phyloP scores from a whole-genome alignment of 2,329 filamentous ascomycete species.

The Aureobasidium sp. region DNA sequence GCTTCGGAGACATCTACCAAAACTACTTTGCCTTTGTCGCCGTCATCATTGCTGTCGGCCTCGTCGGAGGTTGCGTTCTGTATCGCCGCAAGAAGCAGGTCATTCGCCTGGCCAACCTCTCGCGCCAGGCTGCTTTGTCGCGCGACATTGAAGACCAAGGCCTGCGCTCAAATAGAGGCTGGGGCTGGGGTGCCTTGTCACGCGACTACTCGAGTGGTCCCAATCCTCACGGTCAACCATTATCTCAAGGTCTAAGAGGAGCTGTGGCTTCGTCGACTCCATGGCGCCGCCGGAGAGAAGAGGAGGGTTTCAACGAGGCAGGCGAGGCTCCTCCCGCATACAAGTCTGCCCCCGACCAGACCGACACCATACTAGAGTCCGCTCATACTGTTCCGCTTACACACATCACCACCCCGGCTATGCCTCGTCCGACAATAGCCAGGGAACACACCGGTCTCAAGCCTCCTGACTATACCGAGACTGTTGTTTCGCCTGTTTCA shows the following conservation, averaged over 20 bases:
- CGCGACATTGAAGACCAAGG: constrained; percentile 37
- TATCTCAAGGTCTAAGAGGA: background rate
- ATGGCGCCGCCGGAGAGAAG: constrained; percentile 31
- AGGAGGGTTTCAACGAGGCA: constrained; percentile 69
- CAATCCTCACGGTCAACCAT: constrained; percentile 1
- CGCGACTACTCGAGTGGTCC: constrained; percentile 14
- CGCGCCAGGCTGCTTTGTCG: constrained; percentile 38
- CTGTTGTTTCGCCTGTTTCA: constrained; percentile 1
- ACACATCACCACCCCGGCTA: constrained; percentile 25
- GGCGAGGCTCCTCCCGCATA: constrained; percentile 75
- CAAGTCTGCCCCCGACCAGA: constrained; percentile 37
- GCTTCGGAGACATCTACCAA: constrained; percentile 38
- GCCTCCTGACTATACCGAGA: constrained; percentile 46
- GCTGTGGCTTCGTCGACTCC: constrained; percentile 16
- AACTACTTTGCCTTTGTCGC: constrained; percentile 66
- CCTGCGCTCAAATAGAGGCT: constrained; percentile 25
- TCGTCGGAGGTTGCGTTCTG: constrained; percentile 50
- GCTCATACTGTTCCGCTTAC: background rate
- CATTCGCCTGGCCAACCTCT: constrained; percentile 21
- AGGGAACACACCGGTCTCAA: constrained; percentile 41
- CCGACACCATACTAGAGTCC: constrained; percentile 18
- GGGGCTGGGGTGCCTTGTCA: constrained; percentile 16
- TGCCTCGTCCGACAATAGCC: constrained; percentile 44
- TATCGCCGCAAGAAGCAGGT: constrained; percentile 45
- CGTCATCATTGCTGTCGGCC: constrained; percentile 53